A percentile compares a stretch with the other conserved stretches of the same genome.
Evolutionary conservation across 129 eudicot species (phyloP).

Genomic region (Flaveria sonorensis): DNA sequence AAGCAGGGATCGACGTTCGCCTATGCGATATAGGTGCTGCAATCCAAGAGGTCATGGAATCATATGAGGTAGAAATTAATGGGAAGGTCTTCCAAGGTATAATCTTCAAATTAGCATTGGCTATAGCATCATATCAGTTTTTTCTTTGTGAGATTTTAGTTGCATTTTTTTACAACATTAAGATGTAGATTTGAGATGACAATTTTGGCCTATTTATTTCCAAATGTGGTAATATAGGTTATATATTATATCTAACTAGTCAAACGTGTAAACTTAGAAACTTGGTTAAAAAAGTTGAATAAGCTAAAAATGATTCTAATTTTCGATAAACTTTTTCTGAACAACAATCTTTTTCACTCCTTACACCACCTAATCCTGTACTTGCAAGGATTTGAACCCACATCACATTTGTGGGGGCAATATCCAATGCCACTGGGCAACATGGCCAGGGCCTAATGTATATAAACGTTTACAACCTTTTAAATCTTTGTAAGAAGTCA

Average conservation of each 20-base stretch:
- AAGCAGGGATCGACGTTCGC: slow-evolving; percentile 96
- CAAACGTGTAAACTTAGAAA: neutral
- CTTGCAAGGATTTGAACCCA: no score
- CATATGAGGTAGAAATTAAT: slow-evolving; percentile 96
- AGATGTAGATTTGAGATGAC: no score
- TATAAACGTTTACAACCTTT: no score
- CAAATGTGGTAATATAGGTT: neutral
- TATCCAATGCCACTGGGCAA: no score
- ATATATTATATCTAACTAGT: neutral
- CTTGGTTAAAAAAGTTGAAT: neutral
- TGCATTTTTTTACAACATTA: neutral
- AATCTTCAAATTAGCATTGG: no score
- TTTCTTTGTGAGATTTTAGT: neutral
- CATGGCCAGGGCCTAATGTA: no score
- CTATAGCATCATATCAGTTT: neutral
- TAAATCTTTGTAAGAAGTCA: neutral
- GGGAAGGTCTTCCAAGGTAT: slow-evolving; percentile 96
- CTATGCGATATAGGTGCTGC: slow-evolving; percentile 98
- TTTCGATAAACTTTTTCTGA: no score
- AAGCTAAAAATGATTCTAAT: neutral
- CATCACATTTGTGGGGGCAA: no score
- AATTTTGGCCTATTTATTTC: neutral
- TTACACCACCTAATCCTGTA: no score
- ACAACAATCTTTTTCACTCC: no score
- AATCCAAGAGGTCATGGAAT: slow-evolving; percentile 99